Percentiles rank a stretch among this genome's conserved stretches.
phyloP scores from a whole-genome alignment of 192 early-diverging fungal species.

The Podila verticillata region DNA sequence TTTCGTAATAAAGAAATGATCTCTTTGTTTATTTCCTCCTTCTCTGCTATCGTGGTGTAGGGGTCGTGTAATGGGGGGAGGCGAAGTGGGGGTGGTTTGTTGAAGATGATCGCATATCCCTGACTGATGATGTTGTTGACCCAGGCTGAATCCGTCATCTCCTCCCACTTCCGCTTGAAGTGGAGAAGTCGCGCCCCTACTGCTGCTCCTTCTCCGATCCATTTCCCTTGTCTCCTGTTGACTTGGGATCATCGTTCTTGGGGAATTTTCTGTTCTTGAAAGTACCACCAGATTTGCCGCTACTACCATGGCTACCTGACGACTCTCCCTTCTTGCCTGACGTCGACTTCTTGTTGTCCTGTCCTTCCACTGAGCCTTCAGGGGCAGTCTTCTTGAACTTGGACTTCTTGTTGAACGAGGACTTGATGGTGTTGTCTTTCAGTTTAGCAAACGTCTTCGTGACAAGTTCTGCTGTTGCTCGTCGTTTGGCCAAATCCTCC shows the following conservation, averaged over 20 bases:
- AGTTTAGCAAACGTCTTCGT: neutral
- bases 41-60: neutral
- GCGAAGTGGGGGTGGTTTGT: neutral
- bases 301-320: neutral
- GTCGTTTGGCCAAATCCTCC: neutral
- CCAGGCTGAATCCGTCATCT: neutral
- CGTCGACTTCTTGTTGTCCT: neutral
- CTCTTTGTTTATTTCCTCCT: neutral
- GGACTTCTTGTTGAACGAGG: neutral
- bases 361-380: neutral
- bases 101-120: no score
- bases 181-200: constrained; percentile 13
- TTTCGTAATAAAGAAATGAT: neutral
- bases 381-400: neutral
- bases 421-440: no score
- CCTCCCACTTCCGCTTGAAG: constrained; percentile 9
- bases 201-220: constrained; percentile 7
- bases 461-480: neutral
- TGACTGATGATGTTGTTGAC: no score
- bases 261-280: neutral
- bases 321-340: neutral
- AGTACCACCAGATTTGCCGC: neutral
- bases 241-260: no score
- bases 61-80: no score
- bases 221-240: constrained; percentile 6